Conservation (phyloP, 1,139 yeast genomes). For the Blastobotrys capitulatus region DNA sequence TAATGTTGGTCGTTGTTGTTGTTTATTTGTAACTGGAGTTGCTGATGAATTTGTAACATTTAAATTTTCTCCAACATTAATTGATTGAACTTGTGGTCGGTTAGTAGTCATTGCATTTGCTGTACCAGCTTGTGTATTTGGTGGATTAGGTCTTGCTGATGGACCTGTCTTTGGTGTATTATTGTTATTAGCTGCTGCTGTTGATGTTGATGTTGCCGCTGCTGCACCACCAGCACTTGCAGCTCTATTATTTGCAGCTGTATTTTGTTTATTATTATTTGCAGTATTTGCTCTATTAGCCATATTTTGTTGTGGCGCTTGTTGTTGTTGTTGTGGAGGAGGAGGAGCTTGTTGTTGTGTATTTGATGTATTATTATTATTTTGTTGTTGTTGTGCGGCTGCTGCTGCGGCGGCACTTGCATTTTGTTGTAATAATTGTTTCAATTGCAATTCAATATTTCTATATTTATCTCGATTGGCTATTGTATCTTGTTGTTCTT, state of each 20-base stretch:
- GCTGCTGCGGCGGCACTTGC: not conserved
- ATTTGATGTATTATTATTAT: constrained; percentile 9
- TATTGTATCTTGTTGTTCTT: not conserved
- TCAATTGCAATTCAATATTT: not conserved
- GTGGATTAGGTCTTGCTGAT: constrained; percentile 30
- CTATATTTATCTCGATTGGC: not conserved
- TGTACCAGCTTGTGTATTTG: constrained; percentile 15
- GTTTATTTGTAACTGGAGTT: constrained; percentile 52
- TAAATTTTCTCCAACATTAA: constrained; percentile 66
- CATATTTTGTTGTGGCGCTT: not conserved
- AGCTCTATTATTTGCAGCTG: constrained; percentile 9
- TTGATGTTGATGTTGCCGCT: not conserved
- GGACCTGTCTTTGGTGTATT: constrained; percentile 22
- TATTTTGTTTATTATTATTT: too few relatives aligned
- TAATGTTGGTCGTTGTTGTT: constrained; percentile 68
- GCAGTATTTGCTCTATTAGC: too few relatives aligned
- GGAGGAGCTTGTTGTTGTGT: not conserved
- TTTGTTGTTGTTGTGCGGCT: constrained; percentile 14
- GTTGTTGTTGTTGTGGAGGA: not conserved
- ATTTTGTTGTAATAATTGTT: not conserved
- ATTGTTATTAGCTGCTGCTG: not conserved
- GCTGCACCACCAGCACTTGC: constrained; percentile 13
- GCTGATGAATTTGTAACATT: constrained; percentile 54
- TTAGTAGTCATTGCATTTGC: constrained; percentile 27
- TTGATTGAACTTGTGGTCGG: constrained; percentile 47